phyloP scores from a whole-genome alignment of 2,329 filamentous ascomycete species.

The Stemphylium beticola region DNA sequence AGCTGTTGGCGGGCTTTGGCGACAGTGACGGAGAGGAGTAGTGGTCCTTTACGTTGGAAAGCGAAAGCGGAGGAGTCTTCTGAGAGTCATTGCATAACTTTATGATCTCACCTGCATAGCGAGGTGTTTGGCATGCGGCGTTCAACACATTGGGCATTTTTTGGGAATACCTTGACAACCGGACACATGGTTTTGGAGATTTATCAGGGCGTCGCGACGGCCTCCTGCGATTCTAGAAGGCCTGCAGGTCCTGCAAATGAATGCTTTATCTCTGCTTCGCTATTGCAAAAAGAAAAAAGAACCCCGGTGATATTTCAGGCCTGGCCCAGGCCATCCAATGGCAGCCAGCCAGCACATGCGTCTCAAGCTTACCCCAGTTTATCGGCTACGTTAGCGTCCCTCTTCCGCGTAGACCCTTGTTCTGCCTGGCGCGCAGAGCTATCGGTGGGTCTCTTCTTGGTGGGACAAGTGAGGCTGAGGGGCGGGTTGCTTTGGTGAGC shows the following conservation, averaged over 20 bases:
- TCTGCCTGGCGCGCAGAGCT: neutral
- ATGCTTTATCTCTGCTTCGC: no score
- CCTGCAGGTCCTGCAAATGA: neutral
- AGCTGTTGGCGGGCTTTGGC: slow-evolving; percentile 52
- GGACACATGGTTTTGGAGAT: neutral
- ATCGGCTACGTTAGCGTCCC: slow-evolving; percentile 8
- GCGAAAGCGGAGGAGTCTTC: neutral
- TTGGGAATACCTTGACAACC: slow-evolving; percentile 8
- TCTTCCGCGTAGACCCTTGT: slow-evolving; percentile 12
- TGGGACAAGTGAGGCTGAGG: slow-evolving; percentile 25
- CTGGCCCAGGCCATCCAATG: slow-evolving; percentile 5
- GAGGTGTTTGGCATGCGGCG: slow-evolving; percentile 45
- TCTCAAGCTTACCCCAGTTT: slow-evolving; percentile 14
- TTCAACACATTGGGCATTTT: slow-evolving; percentile 19
- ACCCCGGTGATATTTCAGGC: neutral
- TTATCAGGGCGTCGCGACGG: neutral
- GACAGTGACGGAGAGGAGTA: slow-evolving; percentile 32
- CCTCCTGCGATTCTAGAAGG: neutral
- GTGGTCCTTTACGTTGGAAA: neutral
- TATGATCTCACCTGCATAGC: slow-evolving; percentile 43
- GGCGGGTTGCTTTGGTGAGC: slow-evolving; percentile 4
- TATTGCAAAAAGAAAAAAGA: no score
- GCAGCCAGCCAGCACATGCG: slow-evolving; percentile 9
- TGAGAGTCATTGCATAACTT: slow-evolving; percentile 14
- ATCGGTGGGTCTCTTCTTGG: slow-evolving; percentile 9